phyloP scores from a whole-genome alignment of 306 rosid species.

The Macrotyloma uniflorum region DNA sequence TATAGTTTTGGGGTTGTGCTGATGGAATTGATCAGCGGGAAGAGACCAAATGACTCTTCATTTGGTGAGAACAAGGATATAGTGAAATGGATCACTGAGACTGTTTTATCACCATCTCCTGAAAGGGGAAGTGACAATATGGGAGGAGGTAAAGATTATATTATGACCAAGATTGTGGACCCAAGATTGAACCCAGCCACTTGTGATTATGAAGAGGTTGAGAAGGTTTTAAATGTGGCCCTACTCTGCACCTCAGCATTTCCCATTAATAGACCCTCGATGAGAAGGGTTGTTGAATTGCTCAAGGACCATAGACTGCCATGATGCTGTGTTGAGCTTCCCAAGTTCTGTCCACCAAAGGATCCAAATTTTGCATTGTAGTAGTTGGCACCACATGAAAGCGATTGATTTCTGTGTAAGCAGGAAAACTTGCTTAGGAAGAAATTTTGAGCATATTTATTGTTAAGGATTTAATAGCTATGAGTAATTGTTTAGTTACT shows the following conservation, averaged over 20 bases:
- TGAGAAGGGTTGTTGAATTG: slow-evolving; percentile 79
- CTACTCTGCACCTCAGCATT: slow-evolving; percentile 66
- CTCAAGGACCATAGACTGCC: slow-evolving; percentile 55
- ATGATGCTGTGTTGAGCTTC: not conserved
- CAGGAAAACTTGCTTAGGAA: slow-evolving; percentile 5
- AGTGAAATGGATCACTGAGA: slow-evolving; percentile 77
- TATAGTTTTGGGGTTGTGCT: slow-evolving; percentile 85
- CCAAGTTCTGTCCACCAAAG: not conserved
- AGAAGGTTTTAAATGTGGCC: slow-evolving; percentile 69
- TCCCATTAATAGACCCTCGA: slow-evolving; percentile 78
- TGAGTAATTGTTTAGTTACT: slow-evolving; percentile 12
- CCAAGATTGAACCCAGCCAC: slow-evolving; percentile 50
- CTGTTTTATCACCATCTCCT: slow-evolving; percentile 32
- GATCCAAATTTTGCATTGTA: slow-evolving; percentile 6
- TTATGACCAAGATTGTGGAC: slow-evolving; percentile 55
- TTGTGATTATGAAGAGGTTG: slow-evolving; percentile 58
- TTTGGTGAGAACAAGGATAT: slow-evolving; percentile 77
- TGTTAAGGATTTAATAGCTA: not conserved
- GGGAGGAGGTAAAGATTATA: not conserved
- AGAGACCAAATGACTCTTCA: slow-evolving; percentile 72
- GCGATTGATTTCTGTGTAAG: slow-evolving; percentile 23
- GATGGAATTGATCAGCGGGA: slow-evolving; percentile 73
- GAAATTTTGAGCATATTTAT: slow-evolving; percentile 13
- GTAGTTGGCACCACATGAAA: slow-evolving; percentile 18
- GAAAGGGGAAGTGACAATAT: slow-evolving; percentile 13